Evolutionary conservation across 345 rosid genomes (phyloP), one percentile per base, ranked within the genome.

Genomic region (Rhodomyrtus tomentosa): DNA sequence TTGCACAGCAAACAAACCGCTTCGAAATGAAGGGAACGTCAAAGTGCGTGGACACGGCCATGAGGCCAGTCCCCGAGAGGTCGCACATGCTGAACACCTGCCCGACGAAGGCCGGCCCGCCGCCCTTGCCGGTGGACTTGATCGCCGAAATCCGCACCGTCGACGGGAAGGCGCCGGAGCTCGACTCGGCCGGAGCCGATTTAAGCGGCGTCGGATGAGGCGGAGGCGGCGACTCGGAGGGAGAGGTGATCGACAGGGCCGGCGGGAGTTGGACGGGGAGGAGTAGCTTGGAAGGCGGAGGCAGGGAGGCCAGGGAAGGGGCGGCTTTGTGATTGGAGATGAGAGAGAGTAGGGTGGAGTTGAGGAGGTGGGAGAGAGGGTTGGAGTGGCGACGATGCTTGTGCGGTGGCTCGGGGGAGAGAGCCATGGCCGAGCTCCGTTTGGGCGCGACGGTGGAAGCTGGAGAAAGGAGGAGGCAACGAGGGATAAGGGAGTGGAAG

Each of bases 61-160:
- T 95, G 40, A 95, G 94, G 82, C 99, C 98, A 38, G 98, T 94
- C 58, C 98, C 99, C 10, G 98, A 95, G 76, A 95, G 99, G 87
- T 97, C 98, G 83, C 99, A 95, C 98, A 97, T 97, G 86, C 96
- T 95, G 76, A 97, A 97, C 42, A 95, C 99, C 92, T 95, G 99
- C 48, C 98, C 99, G 10, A 95, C 95, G 84, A 97, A 95, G 87
- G 98, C 99, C 4, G 99, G 99, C 36, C 99, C 98, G 10, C 96
- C 93, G 50, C 91, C 89, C 87, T 89, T 93, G 24, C 94, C 95
- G 29, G 89, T 88, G 62, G 97, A 93, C 81, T 87, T 90, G 53
- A 95, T 92, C 85, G 94, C 93, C 7, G 95, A 87, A 82, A 94
- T 88, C 94, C 94, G 91, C 86, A 97, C 92, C 73, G 98, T 89